Base-by-base conservation (phyloP, 1,284 basidiomycete genomes). In the Rhodotorula glutinis region DNA sequence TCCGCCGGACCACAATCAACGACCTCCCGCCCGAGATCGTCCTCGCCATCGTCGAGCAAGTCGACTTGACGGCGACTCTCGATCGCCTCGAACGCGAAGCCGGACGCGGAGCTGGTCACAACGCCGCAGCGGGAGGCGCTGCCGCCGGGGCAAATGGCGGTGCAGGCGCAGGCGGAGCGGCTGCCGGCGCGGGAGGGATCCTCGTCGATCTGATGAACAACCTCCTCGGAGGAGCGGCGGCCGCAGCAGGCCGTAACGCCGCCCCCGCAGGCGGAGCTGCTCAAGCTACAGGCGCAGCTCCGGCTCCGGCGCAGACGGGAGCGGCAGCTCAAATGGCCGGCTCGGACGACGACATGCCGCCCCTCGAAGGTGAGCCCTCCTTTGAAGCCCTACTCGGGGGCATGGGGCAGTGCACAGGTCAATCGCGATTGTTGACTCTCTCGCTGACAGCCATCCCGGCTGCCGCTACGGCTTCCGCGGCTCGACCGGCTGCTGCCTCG, bases 1-100 rank as follows among this genome's bases (percentile, higher is more conserved):
- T 44, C 16, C 51, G n/a, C 30, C 43, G 29, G 9, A 33, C 27
- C n/a, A 63, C 58, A 13, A 54, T 71, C 51, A 16, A 57, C 25
- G 51, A 56, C 40, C 63, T 72, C 14, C 71, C 71, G 19, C 59
- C 61, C 30, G 71, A 72, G 59, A 55, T 72, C 27, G 41, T 72
- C 47, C 33, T 38, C 47, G 53, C 53, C n/a, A 72, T 70, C 47
- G 57, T 70, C n/a, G 65, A 67, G 17, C 8, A 57, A 3, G 60
- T 72, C 41, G 65, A 65, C n/a, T 25, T 27, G 21, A 47, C 53
- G 46, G 13, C 25, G 11, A 1, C 16, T 13, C 19, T 4, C 11
- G 38, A 53, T 5, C 46, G 30, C 19, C 52, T 43, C 27, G 27
- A 49, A 2, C 27, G 5, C 49, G 19, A n/a, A 19, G 43, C 23